Conservation (phyloP, 2,329 filamentous ascomycete genomes). For the Davidsoniella neocaledoniae region DNA sequence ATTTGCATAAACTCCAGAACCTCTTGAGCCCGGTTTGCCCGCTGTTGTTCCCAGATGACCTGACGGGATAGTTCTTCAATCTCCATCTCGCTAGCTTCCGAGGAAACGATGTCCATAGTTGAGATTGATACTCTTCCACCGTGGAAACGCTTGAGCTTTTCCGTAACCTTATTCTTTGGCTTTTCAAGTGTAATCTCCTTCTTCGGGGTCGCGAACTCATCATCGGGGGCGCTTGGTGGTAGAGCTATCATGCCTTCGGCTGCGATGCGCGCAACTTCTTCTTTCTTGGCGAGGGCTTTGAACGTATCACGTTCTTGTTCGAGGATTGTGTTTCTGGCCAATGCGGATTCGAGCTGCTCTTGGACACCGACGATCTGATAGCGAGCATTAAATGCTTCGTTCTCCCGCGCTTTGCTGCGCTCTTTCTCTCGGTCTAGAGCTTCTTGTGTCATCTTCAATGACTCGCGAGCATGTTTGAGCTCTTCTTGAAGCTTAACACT, state of each 20-base stretch:
- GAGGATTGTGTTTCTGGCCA: constrained; percentile 45
- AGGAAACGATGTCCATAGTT: constrained; percentile 34
- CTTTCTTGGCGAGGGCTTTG: constrained; percentile 54
- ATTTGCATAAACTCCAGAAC: constrained; percentile 60
- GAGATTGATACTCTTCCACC: constrained; percentile 27
- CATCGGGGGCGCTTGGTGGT: constrained; percentile 35
- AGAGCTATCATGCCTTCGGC: constrained; percentile 54
- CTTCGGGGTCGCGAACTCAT: constrained; percentile 46
- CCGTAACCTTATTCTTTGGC: constrained; percentile 14
- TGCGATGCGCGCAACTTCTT: constrained; percentile 56
- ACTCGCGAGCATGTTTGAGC: constrained; percentile 42
- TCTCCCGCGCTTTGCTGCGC: constrained; percentile 42
- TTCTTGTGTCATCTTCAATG: constrained; percentile 39
- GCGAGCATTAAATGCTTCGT: constrained; percentile 51
- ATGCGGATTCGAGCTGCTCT: constrained; percentile 48
- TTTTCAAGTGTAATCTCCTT: constrained; percentile 21
- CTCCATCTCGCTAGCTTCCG: constrained; percentile 38
- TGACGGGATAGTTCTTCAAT: constrained; percentile 37
- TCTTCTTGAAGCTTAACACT: constrained; percentile 60
- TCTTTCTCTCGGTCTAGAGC: constrained; percentile 46
- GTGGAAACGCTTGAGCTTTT: constrained; percentile 16
- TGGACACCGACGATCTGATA: constrained; percentile 48
- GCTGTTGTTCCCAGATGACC: constrained; percentile 41
- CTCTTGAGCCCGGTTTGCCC: constrained; percentile 53
- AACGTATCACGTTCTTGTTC: constrained; percentile 62